A percentile compares a stretch with the other conserved stretches of the same genome.
phyloP scores from a whole-genome alignment of 768 basidiomycete genomes.

The Kwoniella sp. region DNA sequence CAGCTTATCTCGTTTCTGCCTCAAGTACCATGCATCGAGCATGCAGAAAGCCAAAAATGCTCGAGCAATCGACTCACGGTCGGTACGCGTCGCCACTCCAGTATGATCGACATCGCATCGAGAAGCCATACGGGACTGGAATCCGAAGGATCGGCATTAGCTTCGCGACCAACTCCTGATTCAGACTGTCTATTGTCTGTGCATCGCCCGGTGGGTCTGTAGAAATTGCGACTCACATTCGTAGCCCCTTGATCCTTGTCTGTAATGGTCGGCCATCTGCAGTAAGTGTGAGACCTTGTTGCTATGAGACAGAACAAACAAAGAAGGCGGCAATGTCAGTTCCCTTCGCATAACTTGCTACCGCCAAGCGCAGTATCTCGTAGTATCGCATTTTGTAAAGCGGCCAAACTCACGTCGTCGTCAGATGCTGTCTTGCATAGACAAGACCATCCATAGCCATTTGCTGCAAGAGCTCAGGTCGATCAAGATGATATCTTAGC shows the following conservation, averaged over 20 bases:
- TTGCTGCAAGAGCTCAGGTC: slow-evolving; percentile 39
- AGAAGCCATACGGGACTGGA: slow-evolving; percentile 44
- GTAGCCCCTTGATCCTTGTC: slow-evolving; percentile 42
- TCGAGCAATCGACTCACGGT: slow-evolving; percentile 49
- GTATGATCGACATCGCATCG: slow-evolving; percentile 45
- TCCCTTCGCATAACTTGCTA: too few relatives aligned
- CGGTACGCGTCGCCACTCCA: slow-evolving; percentile 42
- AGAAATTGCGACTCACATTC: slow-evolving; percentile 35
- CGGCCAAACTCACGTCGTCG: slow-evolving; percentile 39
- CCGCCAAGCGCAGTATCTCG: too few relatives aligned
- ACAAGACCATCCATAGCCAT: slow-evolving; percentile 51
- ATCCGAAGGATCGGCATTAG: too few relatives aligned
- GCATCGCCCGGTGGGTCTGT: too few relatives aligned
- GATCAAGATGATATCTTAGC: slow-evolving; percentile 32
- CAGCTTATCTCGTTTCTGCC: too few relatives aligned
- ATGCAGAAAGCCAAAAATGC: too few relatives aligned
- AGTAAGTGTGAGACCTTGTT: slow-evolving; percentile 29
- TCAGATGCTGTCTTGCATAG: slow-evolving; percentile 48
- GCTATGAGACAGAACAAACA: not conserved
- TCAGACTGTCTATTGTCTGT: too few relatives aligned
- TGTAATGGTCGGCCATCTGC: slow-evolving; percentile 36
- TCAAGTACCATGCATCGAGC: too few relatives aligned
- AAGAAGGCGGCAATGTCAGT: too few relatives aligned
- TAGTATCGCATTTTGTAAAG: not conserved
- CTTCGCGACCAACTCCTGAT: too few relatives aligned